Conservation (phyloP, 768 basidiomycete genomes). For the Boletus pseudo-olivaceus region DNA sequence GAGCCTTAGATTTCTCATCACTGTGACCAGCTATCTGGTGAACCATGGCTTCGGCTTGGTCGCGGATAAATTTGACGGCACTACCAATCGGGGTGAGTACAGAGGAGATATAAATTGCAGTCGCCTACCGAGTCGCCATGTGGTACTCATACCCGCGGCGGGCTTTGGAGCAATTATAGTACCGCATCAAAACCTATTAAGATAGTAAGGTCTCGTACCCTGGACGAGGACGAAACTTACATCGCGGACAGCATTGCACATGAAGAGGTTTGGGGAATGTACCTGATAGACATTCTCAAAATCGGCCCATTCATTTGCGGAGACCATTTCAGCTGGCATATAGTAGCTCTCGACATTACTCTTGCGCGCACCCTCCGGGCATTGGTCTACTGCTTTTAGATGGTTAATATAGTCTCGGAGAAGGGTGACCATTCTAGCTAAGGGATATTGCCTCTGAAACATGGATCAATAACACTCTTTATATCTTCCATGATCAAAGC, state of each 20-base stretch:
- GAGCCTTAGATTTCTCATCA: constrained; percentile 28
- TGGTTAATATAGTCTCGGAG: constrained; percentile 60
- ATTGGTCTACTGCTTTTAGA: constrained; percentile 45
- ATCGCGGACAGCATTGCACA: constrained; percentile 76
- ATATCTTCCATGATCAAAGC: not conserved
- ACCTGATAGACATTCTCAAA: constrained; percentile 92
- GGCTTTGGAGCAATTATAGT: constrained; percentile 78
- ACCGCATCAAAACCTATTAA: constrained; percentile 75
- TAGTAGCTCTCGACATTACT: constrained; percentile 49
- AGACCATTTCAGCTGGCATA: constrained; percentile 65
- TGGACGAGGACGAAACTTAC: constrained; percentile 41
- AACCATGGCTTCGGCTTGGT: constrained; percentile 58
- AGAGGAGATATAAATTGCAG: not conserved
- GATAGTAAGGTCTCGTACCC: constrained; percentile 6
- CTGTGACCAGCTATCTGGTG: constrained; percentile 14
- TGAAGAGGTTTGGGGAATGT: constrained; percentile 78
- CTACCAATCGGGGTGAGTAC: constrained; percentile 33
- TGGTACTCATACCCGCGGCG: constrained; percentile 83
- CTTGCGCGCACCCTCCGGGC: constrained; percentile 28
- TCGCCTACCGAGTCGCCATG: constrained; percentile 72
- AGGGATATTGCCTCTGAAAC: constrained; percentile 24
- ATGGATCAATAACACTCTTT: constrained; percentile 1
- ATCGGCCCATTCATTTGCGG: constrained; percentile 67
- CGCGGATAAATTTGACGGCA: constrained; percentile 83
- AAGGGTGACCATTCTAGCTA: constrained; percentile 52